These are phyloP conservation scores for Fusarium compactum DNA, from an alignment of 2,329 filamentous ascomycete species.

Conservation along the genomic window DNA sequence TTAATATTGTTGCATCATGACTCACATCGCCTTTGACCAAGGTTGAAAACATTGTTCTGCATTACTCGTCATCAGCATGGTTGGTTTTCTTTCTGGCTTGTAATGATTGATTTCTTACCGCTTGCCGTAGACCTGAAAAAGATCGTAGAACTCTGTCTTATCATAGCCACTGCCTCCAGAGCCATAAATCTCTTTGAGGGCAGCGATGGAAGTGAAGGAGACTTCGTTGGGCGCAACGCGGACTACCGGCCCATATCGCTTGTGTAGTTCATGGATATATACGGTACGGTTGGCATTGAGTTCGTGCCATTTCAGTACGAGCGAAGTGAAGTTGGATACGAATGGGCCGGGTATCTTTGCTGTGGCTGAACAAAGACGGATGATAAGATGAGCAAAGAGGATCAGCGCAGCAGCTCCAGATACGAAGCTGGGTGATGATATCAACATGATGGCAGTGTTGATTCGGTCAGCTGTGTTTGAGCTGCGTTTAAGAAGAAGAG, in stretches of 20 bases:
- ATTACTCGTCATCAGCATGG: conserved; percentile 7
- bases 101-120: conserved; percentile 55
- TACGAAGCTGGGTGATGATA: conserved; percentile 48
- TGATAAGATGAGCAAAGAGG: conserved; percentile 46
- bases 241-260: conserved; percentile 67
- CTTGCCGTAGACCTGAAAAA: conserved; percentile 69
- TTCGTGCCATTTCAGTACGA: conserved; percentile 67
- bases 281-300: conserved; percentile 63
- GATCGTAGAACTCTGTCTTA: conserved; percentile 73
- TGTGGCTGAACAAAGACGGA: conserved; percentile 51
- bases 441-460: conserved; percentile 36
- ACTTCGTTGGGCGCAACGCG: conserved; percentile 70
- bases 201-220: conserved; percentile 67
- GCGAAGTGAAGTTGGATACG: conserved; percentile 62
- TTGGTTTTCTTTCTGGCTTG: neutral
- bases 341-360: conserved; percentile 62
- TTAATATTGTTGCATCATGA: neutral
- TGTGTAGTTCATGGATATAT: conserved; percentile 68
- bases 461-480: neutral
- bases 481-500: neutral
- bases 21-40: conserved; percentile 66
- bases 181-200: conserved; percentile 73
- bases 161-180: conserved; percentile 72
- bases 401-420: conserved; percentile 40
- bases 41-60: conserved; percentile 71